Percentiles rank a stretch among this genome's conserved stretches.
These are phyloP conservation scores for Cynara cardunculus DNA, from an alignment of 129 eudicot species.

Conservation along the genomic window DNA sequence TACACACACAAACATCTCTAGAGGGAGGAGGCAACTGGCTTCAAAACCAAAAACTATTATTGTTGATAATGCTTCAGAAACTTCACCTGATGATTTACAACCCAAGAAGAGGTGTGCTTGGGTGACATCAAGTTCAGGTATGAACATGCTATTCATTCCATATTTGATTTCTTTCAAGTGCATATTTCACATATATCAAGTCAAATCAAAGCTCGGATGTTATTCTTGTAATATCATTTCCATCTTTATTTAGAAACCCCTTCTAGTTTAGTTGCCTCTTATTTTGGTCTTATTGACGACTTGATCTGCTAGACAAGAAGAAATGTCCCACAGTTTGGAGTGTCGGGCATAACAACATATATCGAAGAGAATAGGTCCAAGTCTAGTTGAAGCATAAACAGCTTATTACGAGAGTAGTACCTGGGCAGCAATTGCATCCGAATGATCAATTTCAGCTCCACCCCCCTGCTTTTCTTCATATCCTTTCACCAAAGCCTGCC, in stretches of 20 bases:
- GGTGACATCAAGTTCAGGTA: conserved; percentile 69
- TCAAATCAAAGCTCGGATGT: not conserved
- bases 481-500: conserved; percentile 62
- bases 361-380: not conserved
- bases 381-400: not conserved
- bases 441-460: conserved; percentile 44
- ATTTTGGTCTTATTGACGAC: too few species aligned
- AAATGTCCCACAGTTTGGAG: too few species aligned
- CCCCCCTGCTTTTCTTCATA: conserved; percentile 40
- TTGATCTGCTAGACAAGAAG: not conserved
- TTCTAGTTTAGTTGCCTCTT: too few species aligned
- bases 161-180: not conserved
- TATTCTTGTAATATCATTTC: not conserved
- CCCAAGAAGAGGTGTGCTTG: conserved; percentile 67
- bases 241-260: not conserved
- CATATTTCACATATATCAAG: not conserved
- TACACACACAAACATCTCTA: not conserved
- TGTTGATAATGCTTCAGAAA: conserved; percentile 29
- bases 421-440: conserved; percentile 77
- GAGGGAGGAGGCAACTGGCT: conserved; percentile 37
- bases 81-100: conserved; percentile 29
- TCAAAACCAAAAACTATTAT: conserved; percentile 34
- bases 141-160: not conserved
- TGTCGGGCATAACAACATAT: too few species aligned
- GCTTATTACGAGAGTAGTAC: conserved; percentile 22